These are phyloP conservation scores for Colletotrichum sp. DNA, from an alignment of 2,329 filamentous ascomycete species.

Conservation along the genomic window DNA sequence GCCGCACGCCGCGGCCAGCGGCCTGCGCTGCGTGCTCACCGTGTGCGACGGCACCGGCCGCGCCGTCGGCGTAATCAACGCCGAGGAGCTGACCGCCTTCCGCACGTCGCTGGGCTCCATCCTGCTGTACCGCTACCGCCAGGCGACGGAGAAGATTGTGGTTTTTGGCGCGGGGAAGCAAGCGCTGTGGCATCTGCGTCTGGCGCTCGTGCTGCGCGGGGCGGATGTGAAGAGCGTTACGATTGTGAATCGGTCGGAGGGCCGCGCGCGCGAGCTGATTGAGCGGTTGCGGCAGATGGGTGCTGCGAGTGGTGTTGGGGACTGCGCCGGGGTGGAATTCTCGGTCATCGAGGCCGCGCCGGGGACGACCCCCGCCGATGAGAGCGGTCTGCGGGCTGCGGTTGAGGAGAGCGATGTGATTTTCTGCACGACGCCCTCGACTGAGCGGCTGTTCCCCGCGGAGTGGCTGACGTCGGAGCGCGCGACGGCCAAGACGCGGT, in stretches of 20 bases:
- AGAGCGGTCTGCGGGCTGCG: background rate
- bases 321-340: background rate
- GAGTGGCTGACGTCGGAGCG: constrained; percentile 21
- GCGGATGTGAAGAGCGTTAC: constrained; percentile 31
- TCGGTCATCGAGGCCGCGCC: constrained; percentile 10
- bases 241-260: constrained; percentile 35
- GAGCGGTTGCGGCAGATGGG: constrained; percentile 26
- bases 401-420: constrained; percentile 30
- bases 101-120: constrained; percentile 61
- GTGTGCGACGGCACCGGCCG: constrained; percentile 28
- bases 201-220: constrained; percentile 61
- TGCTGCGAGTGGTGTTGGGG: constrained; percentile 8
- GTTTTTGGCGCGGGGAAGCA: constrained; percentile 27
- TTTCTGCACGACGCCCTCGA: constrained; percentile 37
- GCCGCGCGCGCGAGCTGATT: background rate
- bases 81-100: constrained; percentile 72
- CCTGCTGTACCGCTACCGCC: constrained; percentile 15
- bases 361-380: constrained; percentile 19
- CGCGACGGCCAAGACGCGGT: constrained; percentile 26
- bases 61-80: constrained; percentile 69
- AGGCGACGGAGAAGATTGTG: constrained; percentile 26
- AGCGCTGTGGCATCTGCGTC: constrained; percentile 70
- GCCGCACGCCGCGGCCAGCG: constrained; percentile 13
- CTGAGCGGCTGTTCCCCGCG: constrained; percentile 30
- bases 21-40: constrained; percentile 49